phyloP scores from a whole-genome alignment of 2,329 filamentous ascomycete species.

The Tolypocladium inflatum region DNA sequence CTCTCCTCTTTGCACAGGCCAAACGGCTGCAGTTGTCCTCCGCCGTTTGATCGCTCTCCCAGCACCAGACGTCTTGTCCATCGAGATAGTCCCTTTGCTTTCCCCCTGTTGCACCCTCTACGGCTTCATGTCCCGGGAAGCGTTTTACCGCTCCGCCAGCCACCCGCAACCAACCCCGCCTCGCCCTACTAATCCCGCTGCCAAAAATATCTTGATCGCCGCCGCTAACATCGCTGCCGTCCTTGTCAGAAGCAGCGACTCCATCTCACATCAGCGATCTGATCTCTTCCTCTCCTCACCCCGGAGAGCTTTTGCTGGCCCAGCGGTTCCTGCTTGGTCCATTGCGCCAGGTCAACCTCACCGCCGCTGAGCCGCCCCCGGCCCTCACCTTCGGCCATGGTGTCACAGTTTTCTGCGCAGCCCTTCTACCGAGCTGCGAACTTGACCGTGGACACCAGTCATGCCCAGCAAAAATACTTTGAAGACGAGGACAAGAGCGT shows the following conservation, averaged over 20 bases:
- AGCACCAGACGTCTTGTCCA: neutral
- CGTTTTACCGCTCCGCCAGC: neutral
- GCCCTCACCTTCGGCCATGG: constrained; percentile 28
- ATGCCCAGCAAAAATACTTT: constrained; percentile 43
- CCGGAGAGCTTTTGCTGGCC: neutral
- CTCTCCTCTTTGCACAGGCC: neutral
- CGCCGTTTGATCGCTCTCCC: neutral
- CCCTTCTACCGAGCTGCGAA: constrained; percentile 39
- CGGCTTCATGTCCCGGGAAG: neutral
- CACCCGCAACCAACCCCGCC: neutral
- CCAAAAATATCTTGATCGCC: neutral
- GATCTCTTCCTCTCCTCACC: neutral
- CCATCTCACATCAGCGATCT: neutral
- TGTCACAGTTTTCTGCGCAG: constrained; percentile 40
- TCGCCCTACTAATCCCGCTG: neutral
- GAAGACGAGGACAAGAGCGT: constrained; percentile 52
- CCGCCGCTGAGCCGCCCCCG: neutral
- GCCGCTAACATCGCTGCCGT: neutral
- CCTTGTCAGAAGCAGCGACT: neutral
- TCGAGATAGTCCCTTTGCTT: neutral
- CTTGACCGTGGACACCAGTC: constrained; percentile 43
- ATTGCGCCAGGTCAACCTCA: neutral
- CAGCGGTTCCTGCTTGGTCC: neutral
- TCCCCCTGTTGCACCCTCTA: neutral
- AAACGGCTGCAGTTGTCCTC: neutral